These are phyloP conservation scores for Monosporozyma siamensis DNA, from an alignment of 805 yeast genomes.

Conservation along the genomic window DNA sequence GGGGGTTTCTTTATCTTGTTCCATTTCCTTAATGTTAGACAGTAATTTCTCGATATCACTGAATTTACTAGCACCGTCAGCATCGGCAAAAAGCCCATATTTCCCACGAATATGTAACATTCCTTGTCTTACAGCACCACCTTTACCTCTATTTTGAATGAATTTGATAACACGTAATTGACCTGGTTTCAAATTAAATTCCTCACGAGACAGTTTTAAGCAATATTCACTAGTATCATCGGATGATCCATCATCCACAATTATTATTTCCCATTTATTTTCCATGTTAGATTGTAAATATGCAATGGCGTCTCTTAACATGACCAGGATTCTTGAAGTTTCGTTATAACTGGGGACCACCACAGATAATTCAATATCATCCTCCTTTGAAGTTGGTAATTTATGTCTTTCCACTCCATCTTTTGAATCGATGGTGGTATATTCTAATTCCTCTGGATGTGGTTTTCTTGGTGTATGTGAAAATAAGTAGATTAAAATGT, in stretches of 20 bases:
- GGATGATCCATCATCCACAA: slow-evolving; percentile 86
- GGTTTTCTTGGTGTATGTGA: slow-evolving; percentile 59
- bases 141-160: slow-evolving; percentile 79
- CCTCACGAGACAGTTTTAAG: slow-evolving; percentile 41
- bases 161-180: slow-evolving; percentile 63
- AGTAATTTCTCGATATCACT: slow-evolving; percentile 52
- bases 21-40: slow-evolving; percentile 30
- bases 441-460: slow-evolving; percentile 42
- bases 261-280: slow-evolving; percentile 50
- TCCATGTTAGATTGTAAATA: slow-evolving; percentile 36
- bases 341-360: slow-evolving; percentile 95
- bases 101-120: slow-evolving; percentile 64
- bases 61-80: slow-evolving; percentile 91
- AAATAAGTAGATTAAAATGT: slow-evolving; percentile 36
- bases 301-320: slow-evolving; percentile 62
- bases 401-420: slow-evolving; percentile 25
- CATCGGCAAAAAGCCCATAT: slow-evolving; percentile 83
- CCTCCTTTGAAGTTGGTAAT: slow-evolving; percentile 20
- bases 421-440: slow-evolving; percentile 38
- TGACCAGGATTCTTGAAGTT: slow-evolving; percentile 53
- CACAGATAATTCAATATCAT: slow-evolving; percentile 52
- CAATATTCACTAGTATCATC: slow-evolving; percentile 77
- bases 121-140: slow-evolving; percentile 96
- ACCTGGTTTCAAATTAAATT: slow-evolving; percentile 43
- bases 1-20: slow-evolving; percentile 16